A percentile compares a stretch with the other conserved stretches of the same genome.
phyloP scores from a whole-genome alignment of 2,329 filamentous ascomycete species.

The Graphilbum ipis-grandicollis region DNA sequence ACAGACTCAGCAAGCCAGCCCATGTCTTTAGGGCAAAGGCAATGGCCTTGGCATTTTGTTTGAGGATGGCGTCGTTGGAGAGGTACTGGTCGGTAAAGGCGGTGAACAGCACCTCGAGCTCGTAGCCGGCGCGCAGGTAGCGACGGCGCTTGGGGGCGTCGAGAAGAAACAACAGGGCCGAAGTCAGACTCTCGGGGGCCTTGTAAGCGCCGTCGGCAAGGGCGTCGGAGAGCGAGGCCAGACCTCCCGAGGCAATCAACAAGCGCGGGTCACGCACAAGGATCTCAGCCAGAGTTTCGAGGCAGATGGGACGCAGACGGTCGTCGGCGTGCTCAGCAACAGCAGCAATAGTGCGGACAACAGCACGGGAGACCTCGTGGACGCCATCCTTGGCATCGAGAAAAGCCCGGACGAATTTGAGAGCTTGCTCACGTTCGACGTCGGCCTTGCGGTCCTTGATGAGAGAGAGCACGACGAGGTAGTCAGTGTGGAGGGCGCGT shows the following conservation, averaged over 20 bases:
- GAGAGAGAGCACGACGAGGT: slow-evolving; percentile 75
- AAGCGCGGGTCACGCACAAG: slow-evolving; percentile 71
- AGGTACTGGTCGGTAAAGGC: slow-evolving; percentile 73
- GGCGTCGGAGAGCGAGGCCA: slow-evolving; percentile 78
- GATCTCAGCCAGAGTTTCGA: slow-evolving; percentile 85
- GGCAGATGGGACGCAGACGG: slow-evolving; percentile 72
- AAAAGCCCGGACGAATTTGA: slow-evolving; percentile 92
- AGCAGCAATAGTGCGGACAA: slow-evolving; percentile 78
- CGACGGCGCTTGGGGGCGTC: slow-evolving; percentile 68
- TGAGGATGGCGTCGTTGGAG: slow-evolving; percentile 45
- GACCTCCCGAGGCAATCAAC: slow-evolving; percentile 66
- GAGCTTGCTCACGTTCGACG: slow-evolving; percentile 86
- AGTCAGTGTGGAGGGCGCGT: slow-evolving; percentile 75
- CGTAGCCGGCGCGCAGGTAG: slow-evolving; percentile 74
- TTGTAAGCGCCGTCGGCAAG: slow-evolving; percentile 83
- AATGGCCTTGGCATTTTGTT: slow-evolving; percentile 84
- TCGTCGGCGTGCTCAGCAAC: slow-evolving; percentile 79
- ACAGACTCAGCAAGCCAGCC: slow-evolving; percentile 77
- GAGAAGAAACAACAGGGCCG: slow-evolving; percentile 76
- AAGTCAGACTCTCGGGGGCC: slow-evolving; percentile 74
- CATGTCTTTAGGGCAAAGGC: slow-evolving; percentile 82
- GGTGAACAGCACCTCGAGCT: slow-evolving; percentile 77
- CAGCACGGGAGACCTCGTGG: slow-evolving; percentile 67
- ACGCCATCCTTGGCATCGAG: slow-evolving; percentile 89
- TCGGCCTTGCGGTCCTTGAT: slow-evolving; percentile 96